These are phyloP conservation scores for Talaromyces sp. DNA, from an alignment of 2,329 filamentous ascomycete species.

Conservation along the genomic window DNA sequence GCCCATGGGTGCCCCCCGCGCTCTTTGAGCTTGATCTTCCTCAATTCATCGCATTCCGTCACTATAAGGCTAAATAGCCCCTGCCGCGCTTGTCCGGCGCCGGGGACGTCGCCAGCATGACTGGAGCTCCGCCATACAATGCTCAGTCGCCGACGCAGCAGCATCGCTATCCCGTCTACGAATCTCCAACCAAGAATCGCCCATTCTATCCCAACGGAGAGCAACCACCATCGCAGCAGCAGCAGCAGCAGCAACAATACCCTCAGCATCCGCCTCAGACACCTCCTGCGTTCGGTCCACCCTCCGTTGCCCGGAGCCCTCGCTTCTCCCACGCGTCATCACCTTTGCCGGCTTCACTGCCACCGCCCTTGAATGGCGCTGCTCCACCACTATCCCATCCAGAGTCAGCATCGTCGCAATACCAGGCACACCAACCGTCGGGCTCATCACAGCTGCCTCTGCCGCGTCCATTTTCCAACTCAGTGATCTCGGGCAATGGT, in stretches of 20 bases:
- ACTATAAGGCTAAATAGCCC: conserved; percentile 10
- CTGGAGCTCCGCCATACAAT: conserved; percentile 49
- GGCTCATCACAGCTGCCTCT: conserved; percentile 36
- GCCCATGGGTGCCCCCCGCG: conserved; percentile 16
- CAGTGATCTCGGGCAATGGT: conserved; percentile 39
- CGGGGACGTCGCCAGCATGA: conserved; percentile 42
- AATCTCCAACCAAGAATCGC: conserved; percentile 46
- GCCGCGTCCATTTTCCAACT: conserved; percentile 38
- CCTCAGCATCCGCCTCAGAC: conserved; percentile 47
- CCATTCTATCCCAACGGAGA: conserved; percentile 48
- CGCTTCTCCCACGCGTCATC: conserved; percentile 45
- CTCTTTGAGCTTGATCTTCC: conserved; percentile 11
- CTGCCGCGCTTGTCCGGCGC: conserved; percentile 32
- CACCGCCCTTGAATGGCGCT: conserved; percentile 42
- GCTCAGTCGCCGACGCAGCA: conserved; percentile 50
- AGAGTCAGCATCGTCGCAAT: conserved; percentile 37
- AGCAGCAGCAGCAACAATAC: conserved; percentile 34
- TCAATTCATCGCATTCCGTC: conserved; percentile 19
- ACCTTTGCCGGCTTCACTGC: conserved; percentile 43
- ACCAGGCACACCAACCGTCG: conserved; percentile 36
- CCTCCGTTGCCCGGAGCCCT: conserved; percentile 43
- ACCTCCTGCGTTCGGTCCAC: conserved; percentile 43
- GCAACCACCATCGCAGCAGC: conserved; percentile 22
- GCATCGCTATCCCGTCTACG: conserved; percentile 45
- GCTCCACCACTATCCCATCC: conserved; percentile 35